Percentiles rank a stretch among this genome's conserved stretches.
phyloP scores from a whole-genome alignment of 2,329 filamentous ascomycete species.

The Sarocladium kiliense region DNA sequence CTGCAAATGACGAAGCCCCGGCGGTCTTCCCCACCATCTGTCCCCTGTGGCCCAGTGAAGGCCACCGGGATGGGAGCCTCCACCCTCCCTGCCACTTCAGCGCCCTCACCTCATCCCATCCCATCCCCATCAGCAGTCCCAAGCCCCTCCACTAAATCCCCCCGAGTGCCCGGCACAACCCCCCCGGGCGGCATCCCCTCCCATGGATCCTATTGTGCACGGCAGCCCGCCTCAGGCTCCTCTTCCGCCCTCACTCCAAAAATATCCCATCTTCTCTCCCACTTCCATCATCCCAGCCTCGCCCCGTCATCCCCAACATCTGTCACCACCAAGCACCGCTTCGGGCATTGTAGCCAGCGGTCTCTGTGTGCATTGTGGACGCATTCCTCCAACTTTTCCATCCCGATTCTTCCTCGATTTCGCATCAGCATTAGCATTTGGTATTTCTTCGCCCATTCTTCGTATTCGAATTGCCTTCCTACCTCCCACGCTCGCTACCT shows the following conservation, averaged over 20 bases:
- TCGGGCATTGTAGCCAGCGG: not conserved
- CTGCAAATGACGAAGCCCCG: not conserved
- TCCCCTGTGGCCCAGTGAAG: not conserved
- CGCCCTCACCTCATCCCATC: too few relatives aligned
- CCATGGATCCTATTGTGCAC: too few relatives aligned
- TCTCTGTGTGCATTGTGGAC: not conserved
- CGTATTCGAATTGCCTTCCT: not conserved
- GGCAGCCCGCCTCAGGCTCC: too few relatives aligned
- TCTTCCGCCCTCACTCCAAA: slow-evolving; percentile 5
- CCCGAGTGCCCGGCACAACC: not conserved
- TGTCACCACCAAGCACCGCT: not conserved
- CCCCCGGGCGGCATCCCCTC: not conserved
- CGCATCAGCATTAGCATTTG: slow-evolving; percentile 7
- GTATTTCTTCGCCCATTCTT: slow-evolving; percentile 2
- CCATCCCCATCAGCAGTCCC: not conserved
- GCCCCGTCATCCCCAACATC: slow-evolving; percentile 3
- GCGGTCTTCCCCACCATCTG: not conserved
- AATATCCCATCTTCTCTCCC: slow-evolving; percentile 8
- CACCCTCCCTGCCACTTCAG: not conserved
- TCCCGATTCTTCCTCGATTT: not conserved
- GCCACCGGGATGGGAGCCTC: too few relatives aligned
- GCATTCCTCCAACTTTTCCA: not conserved
- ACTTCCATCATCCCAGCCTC: slow-evolving; percentile 8
- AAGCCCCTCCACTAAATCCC: not conserved
- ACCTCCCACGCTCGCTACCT: not conserved